These are phyloP conservation scores for Yarrowia bubula DNA, from an alignment of 805 yeast genomes.

Conservation along the genomic window DNA sequence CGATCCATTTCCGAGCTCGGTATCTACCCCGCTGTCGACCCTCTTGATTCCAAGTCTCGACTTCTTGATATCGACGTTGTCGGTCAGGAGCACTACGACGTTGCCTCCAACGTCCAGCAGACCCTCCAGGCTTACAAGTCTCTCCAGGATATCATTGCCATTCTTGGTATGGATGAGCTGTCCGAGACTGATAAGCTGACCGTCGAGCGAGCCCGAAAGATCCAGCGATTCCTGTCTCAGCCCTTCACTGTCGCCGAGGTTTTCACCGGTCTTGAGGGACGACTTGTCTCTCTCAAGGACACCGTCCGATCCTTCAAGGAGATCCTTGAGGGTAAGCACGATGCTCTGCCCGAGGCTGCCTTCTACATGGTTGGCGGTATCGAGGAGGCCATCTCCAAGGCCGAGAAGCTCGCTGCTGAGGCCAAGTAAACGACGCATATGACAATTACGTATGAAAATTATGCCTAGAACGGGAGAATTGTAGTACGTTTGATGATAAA, in stretches of 20 bases:
- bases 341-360: conserved; percentile 97
- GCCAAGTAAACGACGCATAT: conserved; percentile 32
- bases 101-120: conserved; percentile 93
- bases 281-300: conserved; percentile 93
- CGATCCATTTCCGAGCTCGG: conserved; percentile 99
- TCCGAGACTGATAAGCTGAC: conserved; percentile 98
- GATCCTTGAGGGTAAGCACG: conserved; percentile 97
- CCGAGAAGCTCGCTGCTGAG: conserved; percentile 97
- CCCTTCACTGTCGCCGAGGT: conserved; percentile 99
- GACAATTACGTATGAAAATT: conserved; percentile 28
- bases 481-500: conserved; percentile 15
- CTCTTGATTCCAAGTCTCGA: conserved; percentile 98
- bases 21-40: conserved; percentile 99
- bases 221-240: conserved; percentile 99
- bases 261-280: conserved; percentile 99
- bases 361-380: conserved; percentile 99
- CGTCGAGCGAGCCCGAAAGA: conserved; percentile 99
- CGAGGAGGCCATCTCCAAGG: conserved; percentile 97
- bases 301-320: conserved; percentile 93
- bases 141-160: conserved; percentile 99
- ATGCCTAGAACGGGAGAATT: conserved; percentile 21
- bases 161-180: conserved; percentile 99
- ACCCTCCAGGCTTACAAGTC: conserved; percentile 99
- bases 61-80: conserved; percentile 95
- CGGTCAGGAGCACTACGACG: conserved; percentile 98